phyloP scores from a whole-genome alignment of 2,329 filamentous ascomycete species.

The Orbilia ellipsospora region DNA sequence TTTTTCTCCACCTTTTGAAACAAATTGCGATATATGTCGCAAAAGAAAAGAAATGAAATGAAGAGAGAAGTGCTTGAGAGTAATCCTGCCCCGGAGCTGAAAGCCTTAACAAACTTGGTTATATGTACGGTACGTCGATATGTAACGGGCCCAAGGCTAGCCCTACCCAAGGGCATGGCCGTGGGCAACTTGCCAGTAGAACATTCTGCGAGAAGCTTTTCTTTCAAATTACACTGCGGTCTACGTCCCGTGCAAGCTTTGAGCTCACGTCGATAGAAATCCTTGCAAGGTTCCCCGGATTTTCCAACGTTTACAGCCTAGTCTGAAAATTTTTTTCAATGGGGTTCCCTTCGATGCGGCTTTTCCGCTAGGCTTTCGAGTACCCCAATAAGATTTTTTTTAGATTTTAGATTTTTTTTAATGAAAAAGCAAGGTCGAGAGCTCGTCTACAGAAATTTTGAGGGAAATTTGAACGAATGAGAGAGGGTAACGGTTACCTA shows the following conservation, averaged over 20 bases:
- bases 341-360: conserved; percentile 10
- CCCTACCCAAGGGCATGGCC: conserved; percentile 5
- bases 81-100: too few relatives aligned
- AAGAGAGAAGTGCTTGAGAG: background rate
- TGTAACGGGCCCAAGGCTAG: conserved; percentile 24
- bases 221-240: too few relatives aligned
- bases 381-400: too few relatives aligned
- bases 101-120: background rate
- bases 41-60: too few relatives aligned
- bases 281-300: conserved; percentile 51
- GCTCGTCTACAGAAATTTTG: conserved; percentile 30
- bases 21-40: background rate
- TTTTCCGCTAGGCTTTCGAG: conserved; percentile 7
- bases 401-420: too few relatives aligned
- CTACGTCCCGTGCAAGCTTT: too few relatives aligned
- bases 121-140: too few relatives aligned
- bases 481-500: background rate
- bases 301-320: conserved; percentile 42
- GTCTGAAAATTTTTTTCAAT: conserved; percentile 21
- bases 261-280: background rate
- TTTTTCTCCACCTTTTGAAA: conserved; percentile 13
- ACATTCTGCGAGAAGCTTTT: conserved; percentile 17
- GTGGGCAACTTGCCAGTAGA: conserved; percentile 10
- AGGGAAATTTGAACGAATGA: conserved; percentile 24
- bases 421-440: conserved; percentile 9